A percentile compares a stretch with the other conserved stretches of the same genome.
These are phyloP conservation scores for Tetracentron sinense DNA, from an alignment of 164 flowering plant species.

Conservation along the genomic window DNA sequence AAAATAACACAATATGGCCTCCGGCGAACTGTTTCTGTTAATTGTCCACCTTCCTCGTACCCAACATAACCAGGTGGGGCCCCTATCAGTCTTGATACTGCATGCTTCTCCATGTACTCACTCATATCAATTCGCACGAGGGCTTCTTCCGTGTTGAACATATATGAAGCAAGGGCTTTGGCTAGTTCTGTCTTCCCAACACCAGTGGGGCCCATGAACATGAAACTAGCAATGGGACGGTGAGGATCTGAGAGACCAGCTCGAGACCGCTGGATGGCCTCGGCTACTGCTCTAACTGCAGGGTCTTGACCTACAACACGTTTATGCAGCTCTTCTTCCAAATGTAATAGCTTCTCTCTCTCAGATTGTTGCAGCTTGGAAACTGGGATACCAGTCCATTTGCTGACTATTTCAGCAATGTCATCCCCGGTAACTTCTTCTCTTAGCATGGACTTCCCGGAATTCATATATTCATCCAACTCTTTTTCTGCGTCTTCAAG, in stretches of 20 bases:
- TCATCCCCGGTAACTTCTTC: constrained; percentile 88
- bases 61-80: constrained; percentile 99
- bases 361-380: constrained; percentile 96
- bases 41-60: constrained; percentile 97
- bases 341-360: constrained; percentile 73
- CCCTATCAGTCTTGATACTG: constrained; percentile 93
- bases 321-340: constrained; percentile 89
- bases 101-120: constrained; percentile 98
- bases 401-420: constrained; percentile 93
- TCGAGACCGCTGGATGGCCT: constrained; percentile 92
- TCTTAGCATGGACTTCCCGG: constrained; percentile 94
- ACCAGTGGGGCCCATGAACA: constrained; percentile 99
- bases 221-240: constrained; percentile 97
- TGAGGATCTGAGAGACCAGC: constrained; percentile 97
- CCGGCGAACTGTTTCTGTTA: constrained; percentile 87
- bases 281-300: constrained; percentile 87
- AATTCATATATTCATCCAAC: constrained; percentile 66
- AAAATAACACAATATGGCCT: constrained; percentile 90
- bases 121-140: constrained; percentile 99
- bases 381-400: constrained; percentile 98
- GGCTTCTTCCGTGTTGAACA: constrained; percentile 96
- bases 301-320: constrained; percentile 96
- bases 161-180: constrained; percentile 84
- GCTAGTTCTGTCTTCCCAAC: constrained; percentile 98
- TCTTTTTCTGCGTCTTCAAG: constrained; percentile 78